phyloP scores from a whole-genome alignment of 202 grass and related monocot species.

The Carex arenaria region DNA sequence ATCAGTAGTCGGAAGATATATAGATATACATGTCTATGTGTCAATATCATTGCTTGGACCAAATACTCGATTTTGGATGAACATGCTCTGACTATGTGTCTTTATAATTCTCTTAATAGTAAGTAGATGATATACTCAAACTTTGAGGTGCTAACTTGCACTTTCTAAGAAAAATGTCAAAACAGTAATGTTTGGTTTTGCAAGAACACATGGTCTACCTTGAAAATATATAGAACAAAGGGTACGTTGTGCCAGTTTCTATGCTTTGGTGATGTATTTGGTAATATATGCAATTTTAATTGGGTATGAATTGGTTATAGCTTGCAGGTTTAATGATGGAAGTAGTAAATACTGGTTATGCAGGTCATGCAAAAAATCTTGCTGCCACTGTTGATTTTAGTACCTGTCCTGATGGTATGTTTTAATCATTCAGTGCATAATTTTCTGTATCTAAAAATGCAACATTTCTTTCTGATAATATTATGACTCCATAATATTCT shows the following conservation, averaged over 20 bases:
- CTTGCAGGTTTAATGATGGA: slow-evolving; percentile 96
- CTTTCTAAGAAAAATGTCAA: not conserved
- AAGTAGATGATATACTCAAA: not conserved
- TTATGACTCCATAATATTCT: not conserved
- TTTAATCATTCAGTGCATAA: not conserved
- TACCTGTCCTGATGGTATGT: slow-evolving; percentile 66
- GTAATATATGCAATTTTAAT: slow-evolving; percentile 24
- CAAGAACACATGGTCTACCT: not conserved
- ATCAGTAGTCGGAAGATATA: no score
- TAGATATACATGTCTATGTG: no score
- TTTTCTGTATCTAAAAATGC: not conserved
- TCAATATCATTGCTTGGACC: not conserved
- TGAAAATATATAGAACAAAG: not conserved
- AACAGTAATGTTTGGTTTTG: not conserved
- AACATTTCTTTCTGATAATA: not conserved
- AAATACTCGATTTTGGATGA: not conserved
- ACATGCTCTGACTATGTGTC: not conserved
- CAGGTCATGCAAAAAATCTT: slow-evolving; percentile 75
- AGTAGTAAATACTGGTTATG: slow-evolving; percentile 82
- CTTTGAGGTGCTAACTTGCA: not conserved
- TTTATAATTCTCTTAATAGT: not conserved
- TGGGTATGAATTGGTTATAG: slow-evolving; percentile 33
- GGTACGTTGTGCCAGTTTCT: not conserved
- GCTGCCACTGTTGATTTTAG: slow-evolving; percentile 69
- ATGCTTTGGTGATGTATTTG: not conserved